These are phyloP conservation scores for Pyrenochaeta sp. DNA, from an alignment of 2,329 filamentous ascomycete genomes.

Conservation along the genomic window DNA sequence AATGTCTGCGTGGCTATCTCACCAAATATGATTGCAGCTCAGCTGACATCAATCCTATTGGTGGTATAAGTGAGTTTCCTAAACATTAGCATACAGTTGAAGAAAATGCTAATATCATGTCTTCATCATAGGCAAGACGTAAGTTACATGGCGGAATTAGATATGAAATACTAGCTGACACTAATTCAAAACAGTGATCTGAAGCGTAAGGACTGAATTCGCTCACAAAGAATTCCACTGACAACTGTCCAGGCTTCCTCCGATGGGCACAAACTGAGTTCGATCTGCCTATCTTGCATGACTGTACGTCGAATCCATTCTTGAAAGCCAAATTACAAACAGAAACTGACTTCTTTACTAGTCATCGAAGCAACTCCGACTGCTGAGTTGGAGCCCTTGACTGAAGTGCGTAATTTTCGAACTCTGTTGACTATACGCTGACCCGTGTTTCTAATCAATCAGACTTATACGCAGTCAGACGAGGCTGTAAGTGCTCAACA, in stretches of 20 bases:
- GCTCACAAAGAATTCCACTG: too few relatives aligned
- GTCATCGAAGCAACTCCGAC: constrained; percentile 56
- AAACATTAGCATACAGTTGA: background rate
- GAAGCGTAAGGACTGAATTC: too few relatives aligned
- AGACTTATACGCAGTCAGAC: too few relatives aligned
- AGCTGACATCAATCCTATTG: constrained; percentile 66
- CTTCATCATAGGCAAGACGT: background rate
- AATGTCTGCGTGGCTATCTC: constrained; percentile 63
- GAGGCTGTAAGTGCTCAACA: too few relatives aligned
- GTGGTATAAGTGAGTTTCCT: constrained; percentile 19
- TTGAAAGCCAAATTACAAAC: too few relatives aligned
- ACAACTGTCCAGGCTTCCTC: constrained; percentile 74
- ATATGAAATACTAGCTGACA: constrained; percentile 61
- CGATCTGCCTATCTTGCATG: constrained; percentile 67
- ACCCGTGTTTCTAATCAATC: background rate
- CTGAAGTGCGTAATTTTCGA: constrained; percentile 48
- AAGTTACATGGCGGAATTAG: background rate
- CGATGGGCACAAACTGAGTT: constrained; percentile 63
- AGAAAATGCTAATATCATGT: background rate
- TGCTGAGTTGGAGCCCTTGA: constrained; percentile 68
- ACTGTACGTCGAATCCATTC: background rate
- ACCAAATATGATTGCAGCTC: constrained; percentile 80
- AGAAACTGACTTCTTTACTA: background rate
- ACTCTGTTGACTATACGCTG: too few relatives aligned
- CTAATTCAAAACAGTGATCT: too few relatives aligned